Percentiles rank a stretch among this genome's conserved stretches.
Conservation (phyloP, 2,329 filamentous ascomycete genomes). For the Nothophoma quercina region DNA sequence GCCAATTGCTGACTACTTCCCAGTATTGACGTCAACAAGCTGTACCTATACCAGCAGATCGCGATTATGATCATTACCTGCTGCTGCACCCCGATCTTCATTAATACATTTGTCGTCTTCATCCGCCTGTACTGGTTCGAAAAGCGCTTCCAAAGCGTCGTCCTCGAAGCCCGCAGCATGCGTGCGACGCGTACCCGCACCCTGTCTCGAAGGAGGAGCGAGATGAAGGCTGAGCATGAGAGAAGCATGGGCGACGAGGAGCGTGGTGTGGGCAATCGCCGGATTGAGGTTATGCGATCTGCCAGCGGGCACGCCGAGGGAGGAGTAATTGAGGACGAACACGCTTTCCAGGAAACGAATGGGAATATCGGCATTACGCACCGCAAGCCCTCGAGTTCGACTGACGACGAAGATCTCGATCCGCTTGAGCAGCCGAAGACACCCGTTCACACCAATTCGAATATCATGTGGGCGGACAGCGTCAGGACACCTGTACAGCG, state of each 20-base stretch:
- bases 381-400: conserved; percentile 14
- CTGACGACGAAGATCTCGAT: conserved; percentile 27
- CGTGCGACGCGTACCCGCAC: conserved; percentile 66
- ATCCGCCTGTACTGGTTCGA: conserved; percentile 98
- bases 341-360: conserved; percentile 56
- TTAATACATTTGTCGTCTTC: conserved; percentile 78
- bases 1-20: conserved; percentile 23
- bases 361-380: conserved; percentile 25
- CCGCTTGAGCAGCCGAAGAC: conserved; percentile 28
- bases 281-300: conserved; percentile 71
- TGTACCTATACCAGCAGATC: conserved; percentile 61
- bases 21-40: conserved; percentile 58
- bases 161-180: conserved; percentile 72
- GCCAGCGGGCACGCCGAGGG: conserved; percentile 61
- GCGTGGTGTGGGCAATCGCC: conserved; percentile 69
- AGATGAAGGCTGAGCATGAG: conserved; percentile 57
- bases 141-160: conserved; percentile 88
- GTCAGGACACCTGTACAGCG: conserved; percentile 51
- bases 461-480: conserved; percentile 34
- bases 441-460: conserved; percentile 21
- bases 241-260: conserved; percentile 58
- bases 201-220: conserved; percentile 62
- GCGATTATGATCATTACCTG: conserved; percentile 49
- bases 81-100: conserved; percentile 53
- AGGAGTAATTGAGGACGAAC: conserved; percentile 64